Evolutionary conservation across 768 basidiomycete genomes (phyloP), one percentile per base, ranked within the genome.

Genomic region (Hortiboletus flavorubellus): DNA sequence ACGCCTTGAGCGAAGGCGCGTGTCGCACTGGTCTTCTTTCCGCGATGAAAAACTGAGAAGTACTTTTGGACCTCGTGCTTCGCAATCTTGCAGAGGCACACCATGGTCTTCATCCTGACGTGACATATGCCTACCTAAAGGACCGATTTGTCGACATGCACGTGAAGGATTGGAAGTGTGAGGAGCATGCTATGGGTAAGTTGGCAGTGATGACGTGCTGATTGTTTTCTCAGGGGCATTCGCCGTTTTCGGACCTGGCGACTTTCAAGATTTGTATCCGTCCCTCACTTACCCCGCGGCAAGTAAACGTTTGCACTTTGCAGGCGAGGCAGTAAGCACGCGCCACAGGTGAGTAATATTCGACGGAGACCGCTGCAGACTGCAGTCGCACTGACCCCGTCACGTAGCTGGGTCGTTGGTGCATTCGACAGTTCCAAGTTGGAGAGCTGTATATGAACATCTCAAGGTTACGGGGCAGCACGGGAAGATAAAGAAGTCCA

Each of bases 181-280:
- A 72, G 37, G 67, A 68, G 4, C 54, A n/a, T n/a, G n/a, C 72
- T 0, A 68, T 75, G 64, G 76, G 76, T 77, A 46, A 45, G 67
- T 55, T 16, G 26, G 15, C n/a, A 9, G 5, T 15, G 21, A 26
- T 16, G 11, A 43, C 9, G 8, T 0, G 3, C 38, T 37, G 40
- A 53, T 11, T 0, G 0, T 16, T 41, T 30, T 26, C 38, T 12
- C 46, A 75, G 75, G 77, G 50, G 72, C 73, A 6, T 76, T 58
- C 54, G 72, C 75, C 0, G 60, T 56, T 53, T 78, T 77, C 43
- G 70, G 68, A 7, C 76, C 76, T 8, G 75, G 74, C 5, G 53
- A 74, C 15, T 77, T 74, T 55, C 58, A 56, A 15, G 51, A 66
- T 29, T 26, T 72, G 21, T 78, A 74, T 54, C 49, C 53, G 3